These are phyloP conservation scores for Carex kokanica DNA, from an alignment of 176 grass and related monocot genomes.

Conservation along the genomic window DNA sequence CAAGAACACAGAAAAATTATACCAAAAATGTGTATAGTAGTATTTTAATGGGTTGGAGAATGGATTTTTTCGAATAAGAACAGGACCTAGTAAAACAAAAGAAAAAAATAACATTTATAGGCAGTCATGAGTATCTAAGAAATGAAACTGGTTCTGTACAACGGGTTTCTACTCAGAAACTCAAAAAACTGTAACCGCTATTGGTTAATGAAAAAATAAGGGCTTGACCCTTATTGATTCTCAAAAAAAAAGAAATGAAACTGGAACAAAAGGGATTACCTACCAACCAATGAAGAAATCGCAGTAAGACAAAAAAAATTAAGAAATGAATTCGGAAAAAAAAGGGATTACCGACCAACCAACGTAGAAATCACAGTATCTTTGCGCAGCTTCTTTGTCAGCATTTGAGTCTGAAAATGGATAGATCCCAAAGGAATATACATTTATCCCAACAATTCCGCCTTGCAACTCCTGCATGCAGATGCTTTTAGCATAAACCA, in stretches of 20 bases:
- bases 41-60: too few species aligned
- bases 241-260: background rate
- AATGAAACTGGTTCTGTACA: too few species aligned
- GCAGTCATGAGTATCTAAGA: too few species aligned
- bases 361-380: conserved; percentile 22
- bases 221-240: too few species aligned
- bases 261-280: too few species aligned
- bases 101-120: background rate
- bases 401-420: conserved; percentile 38
- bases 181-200: too few species aligned
- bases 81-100: background rate
- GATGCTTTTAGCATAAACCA: background rate
- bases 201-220: too few species aligned
- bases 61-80: too few species aligned
- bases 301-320: background rate
- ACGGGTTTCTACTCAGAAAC: too few species aligned
- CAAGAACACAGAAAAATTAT: too few species aligned
- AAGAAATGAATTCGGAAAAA: background rate
- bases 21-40: too few species aligned
- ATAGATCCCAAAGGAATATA: conserved; percentile 44
- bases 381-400: conserved; percentile 41
- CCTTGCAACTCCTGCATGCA: conserved; percentile 37
- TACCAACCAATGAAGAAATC: too few species aligned
- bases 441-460: conserved; percentile 46
- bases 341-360: conserved; percentile 43